Conservation (phyloP, 2,329 filamentous ascomycete species). For the Sporothrix pallida region DNA sequence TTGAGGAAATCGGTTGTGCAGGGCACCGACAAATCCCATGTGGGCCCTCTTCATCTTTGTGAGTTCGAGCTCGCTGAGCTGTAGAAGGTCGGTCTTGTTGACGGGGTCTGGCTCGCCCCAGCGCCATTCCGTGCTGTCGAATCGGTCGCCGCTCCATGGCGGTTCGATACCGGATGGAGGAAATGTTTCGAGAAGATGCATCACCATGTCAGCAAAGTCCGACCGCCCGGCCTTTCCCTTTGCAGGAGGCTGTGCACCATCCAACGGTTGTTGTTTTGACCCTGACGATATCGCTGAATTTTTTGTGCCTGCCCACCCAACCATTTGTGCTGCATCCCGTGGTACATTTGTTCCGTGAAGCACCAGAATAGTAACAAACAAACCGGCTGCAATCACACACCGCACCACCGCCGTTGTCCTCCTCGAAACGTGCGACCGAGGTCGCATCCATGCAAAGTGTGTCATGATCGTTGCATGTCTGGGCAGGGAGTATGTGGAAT, state of each 20-base stretch:
- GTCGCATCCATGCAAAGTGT: not conserved
- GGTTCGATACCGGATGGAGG: constrained; percentile 24
- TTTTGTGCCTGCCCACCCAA: not conserved
- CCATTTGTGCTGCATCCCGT: not conserved
- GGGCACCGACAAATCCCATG: constrained; percentile 14
- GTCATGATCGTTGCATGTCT: not conserved
- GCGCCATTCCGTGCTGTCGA: constrained; percentile 28
- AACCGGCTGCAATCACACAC: not conserved
- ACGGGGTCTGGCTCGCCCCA: constrained; percentile 28
- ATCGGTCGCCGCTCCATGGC: constrained; percentile 27
- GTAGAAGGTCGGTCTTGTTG: constrained; percentile 28
- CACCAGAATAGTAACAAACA: not conserved
- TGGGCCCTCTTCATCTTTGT: constrained; percentile 32
- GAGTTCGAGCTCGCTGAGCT: constrained; percentile 21
- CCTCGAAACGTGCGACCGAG: constrained; percentile 20
- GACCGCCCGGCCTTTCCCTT: not conserved
- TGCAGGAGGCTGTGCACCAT: not conserved
- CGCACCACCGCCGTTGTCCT: not conserved
- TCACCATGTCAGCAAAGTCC: constrained; percentile 10
- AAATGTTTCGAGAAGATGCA: constrained; percentile 25
- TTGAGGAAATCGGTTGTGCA: constrained; percentile 25
- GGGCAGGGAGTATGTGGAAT: not conserved
- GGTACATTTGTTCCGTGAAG: not conserved
- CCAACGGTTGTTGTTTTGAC: not conserved
- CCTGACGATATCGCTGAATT: not conserved